Percentiles rank a stretch among this genome's conserved stretches.
phyloP scores from a whole-genome alignment of 116 monocot species.

The Trichopus zeylanicus region DNA sequence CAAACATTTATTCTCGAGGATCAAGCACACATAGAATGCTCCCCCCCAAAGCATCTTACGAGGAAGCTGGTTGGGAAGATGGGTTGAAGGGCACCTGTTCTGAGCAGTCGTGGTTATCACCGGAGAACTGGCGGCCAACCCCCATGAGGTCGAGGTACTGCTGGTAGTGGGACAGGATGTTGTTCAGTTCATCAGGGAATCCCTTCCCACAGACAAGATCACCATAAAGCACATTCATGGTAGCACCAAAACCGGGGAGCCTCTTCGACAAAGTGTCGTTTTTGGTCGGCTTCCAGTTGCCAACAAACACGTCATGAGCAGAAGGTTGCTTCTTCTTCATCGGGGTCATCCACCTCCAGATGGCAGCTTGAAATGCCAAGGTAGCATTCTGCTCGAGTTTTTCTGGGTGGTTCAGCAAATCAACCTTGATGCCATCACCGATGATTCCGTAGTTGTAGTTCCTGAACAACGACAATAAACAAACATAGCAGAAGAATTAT shows the following conservation, averaged over 20 bases:
- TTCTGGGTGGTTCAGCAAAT: slow-evolving; percentile 80
- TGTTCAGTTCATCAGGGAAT: slow-evolving; percentile 65
- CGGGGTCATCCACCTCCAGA: slow-evolving; percentile 94
- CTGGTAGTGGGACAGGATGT: slow-evolving; percentile 83
- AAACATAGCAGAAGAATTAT: background rate
- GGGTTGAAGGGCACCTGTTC: slow-evolving; percentile 83
- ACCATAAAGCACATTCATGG: slow-evolving; percentile 81
- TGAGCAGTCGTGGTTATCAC: slow-evolving; percentile 83
- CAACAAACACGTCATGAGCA: slow-evolving; percentile 81
- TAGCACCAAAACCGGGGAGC: slow-evolving; percentile 76
- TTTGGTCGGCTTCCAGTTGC: slow-evolving; percentile 90
- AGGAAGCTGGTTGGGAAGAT: slow-evolving; percentile 25
- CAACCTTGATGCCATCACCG: slow-evolving; percentile 50
- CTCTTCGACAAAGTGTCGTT: slow-evolving; percentile 77
- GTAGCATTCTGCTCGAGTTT: slow-evolving; percentile 91
- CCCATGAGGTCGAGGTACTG: slow-evolving; percentile 96
- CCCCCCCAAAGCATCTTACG: slow-evolving; percentile 5
- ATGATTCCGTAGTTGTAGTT: slow-evolving; percentile 76
- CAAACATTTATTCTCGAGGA: background rate
- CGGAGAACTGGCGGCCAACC: slow-evolving; percentile 65
- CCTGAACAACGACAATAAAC: slow-evolving; percentile 20
- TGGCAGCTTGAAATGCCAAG: slow-evolving; percentile 76
- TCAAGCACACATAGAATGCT: background rate
- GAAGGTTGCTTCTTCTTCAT: slow-evolving; percentile 88
- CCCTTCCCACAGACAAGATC: slow-evolving; percentile 74